Evolutionary conservation across 1,139 yeast species (phyloP).

Genomic region (Yamadazyma sp.): DNA sequence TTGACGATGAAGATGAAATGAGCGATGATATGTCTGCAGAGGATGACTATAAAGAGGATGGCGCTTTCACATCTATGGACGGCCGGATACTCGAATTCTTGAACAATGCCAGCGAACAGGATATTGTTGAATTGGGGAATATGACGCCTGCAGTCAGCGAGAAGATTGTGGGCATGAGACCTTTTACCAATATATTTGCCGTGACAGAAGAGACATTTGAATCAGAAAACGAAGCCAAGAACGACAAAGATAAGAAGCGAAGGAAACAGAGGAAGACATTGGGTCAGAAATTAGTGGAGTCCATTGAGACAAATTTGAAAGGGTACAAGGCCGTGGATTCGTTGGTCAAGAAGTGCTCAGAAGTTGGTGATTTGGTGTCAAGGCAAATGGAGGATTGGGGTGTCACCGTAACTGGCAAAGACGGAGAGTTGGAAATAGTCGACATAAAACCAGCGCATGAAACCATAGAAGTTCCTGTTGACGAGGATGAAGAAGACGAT

Average conservation of each 20-base stretch:
- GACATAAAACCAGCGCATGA: conserved; percentile 38
- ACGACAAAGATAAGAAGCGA: conserved; percentile 28
- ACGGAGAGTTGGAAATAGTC: conserved; percentile 59
- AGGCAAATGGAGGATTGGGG: conserved; percentile 86
- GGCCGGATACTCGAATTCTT: conserved; percentile 71
- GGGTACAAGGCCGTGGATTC: conserved; percentile 96
- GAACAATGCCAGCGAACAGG: conserved; percentile 73
- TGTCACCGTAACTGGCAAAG: conserved; percentile 60
- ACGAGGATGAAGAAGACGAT: conserved; percentile 36
- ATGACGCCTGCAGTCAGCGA: conserved; percentile 70
- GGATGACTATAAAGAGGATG: conserved; percentile 33
- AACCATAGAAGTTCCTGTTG: conserved; percentile 21
- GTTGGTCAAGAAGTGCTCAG: conserved; percentile 78
- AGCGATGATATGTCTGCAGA: conserved; percentile 44
- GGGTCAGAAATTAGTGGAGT: conserved; percentile 78
- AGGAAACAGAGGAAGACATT: conserved; percentile 53
- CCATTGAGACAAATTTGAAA: conserved; percentile 63
- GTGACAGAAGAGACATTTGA: conserved; percentile 57
- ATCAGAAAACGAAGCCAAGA: conserved; percentile 13
- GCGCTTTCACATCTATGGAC: conserved; percentile 56
- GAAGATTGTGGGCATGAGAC: conserved; percentile 61
- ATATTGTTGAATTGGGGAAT: conserved; percentile 76
- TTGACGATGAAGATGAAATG: conserved; percentile 34
- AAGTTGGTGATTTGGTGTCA: conserved; percentile 70
- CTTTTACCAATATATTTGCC: conserved; percentile 57